Evolutionary conservation across 2,329 filamentous ascomycete species (phyloP).

Genomic region (Onygena corvina): DNA sequence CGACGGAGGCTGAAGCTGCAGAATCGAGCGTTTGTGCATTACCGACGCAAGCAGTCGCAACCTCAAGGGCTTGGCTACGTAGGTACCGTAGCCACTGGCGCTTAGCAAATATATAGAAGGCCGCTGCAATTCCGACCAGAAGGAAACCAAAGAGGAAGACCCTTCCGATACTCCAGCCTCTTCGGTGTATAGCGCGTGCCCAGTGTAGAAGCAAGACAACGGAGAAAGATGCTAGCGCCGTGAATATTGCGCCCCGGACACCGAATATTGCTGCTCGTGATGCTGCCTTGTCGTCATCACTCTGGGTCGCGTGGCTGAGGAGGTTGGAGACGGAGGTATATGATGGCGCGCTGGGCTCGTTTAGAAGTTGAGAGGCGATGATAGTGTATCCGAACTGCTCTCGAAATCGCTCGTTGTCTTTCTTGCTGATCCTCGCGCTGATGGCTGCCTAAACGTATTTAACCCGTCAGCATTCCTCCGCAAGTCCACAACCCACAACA

Average conservation of each 20-base stretch:
- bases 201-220: constrained; percentile 60
- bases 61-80: constrained; percentile 59
- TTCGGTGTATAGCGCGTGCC: constrained; percentile 46
- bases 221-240: constrained; percentile 50
- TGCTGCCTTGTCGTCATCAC: constrained; percentile 24
- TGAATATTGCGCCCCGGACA: constrained; percentile 52
- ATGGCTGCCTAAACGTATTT: constrained; percentile 47
- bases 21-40: constrained; percentile 72
- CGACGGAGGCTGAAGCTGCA: constrained; percentile 60
- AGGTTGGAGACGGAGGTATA: constrained; percentile 30
- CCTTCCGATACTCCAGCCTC: constrained; percentile 31
- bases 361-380: constrained; percentile 79
- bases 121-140: constrained; percentile 41
- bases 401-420: constrained; percentile 72
- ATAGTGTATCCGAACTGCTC: constrained; percentile 91
- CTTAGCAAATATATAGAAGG: constrained; percentile 60
- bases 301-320: constrained; percentile 21
- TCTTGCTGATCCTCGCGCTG: constrained; percentile 49
- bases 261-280: constrained; percentile 39
- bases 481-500: not conserved
- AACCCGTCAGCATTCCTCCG: not conserved
- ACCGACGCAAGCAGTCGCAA: constrained; percentile 56
- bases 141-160: constrained; percentile 33
- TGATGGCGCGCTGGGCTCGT: constrained; percentile 41
- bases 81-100: constrained; percentile 73